Evolutionary conservation across 495 filamentous ascomycete species (phyloP).

Genomic region (Penicillium macrosclerotiorum): DNA sequence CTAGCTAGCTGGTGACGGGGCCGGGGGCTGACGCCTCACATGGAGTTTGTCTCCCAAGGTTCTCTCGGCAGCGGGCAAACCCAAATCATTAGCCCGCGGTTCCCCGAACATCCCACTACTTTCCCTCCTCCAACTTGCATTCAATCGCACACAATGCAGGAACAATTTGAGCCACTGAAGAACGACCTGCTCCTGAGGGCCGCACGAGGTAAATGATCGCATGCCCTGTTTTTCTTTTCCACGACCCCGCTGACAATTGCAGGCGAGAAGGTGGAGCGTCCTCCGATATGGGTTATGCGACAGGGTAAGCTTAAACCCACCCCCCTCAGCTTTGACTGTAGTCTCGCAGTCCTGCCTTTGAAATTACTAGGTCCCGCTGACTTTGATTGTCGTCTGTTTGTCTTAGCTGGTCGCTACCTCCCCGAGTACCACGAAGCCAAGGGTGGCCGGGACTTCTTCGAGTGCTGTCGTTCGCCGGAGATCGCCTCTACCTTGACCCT

Average conservation of each 20-base stretch:
- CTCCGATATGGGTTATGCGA: slow-evolving; percentile 98
- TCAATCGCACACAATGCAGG: slow-evolving; percentile 49
- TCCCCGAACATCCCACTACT: slow-evolving; percentile 22
- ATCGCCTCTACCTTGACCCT: slow-evolving; percentile 87
- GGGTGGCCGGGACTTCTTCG: slow-evolving; percentile 88
- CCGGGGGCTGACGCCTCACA: no score
- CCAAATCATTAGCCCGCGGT: slow-evolving; percentile 14
- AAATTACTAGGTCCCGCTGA: no score
- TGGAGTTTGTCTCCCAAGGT: slow-evolving; percentile 11
- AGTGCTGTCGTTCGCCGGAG: slow-evolving; percentile 90
- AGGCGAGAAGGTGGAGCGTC: slow-evolving; percentile 87
- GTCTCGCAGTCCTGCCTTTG: no score
- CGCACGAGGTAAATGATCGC: slow-evolving; percentile 65
- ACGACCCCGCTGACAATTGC: slow-evolving; percentile 25
- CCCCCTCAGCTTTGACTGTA: not conserved
- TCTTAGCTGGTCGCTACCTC: slow-evolving; percentile 86
- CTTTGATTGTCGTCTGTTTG: not conserved
- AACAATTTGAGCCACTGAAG: slow-evolving; percentile 73
- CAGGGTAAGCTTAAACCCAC: slow-evolving; percentile 62
- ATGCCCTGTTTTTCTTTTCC: not conserved
- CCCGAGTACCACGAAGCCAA: slow-evolving; percentile 97
- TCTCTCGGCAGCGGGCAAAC: slow-evolving; percentile 4
- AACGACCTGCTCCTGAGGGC: slow-evolving; percentile 89
- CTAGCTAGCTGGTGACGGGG: no score
- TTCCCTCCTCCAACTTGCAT: slow-evolving; percentile 28